phyloP scores from a whole-genome alignment of 2,329 filamentous ascomycete genomes.

The Aspergillus sp. region DNA sequence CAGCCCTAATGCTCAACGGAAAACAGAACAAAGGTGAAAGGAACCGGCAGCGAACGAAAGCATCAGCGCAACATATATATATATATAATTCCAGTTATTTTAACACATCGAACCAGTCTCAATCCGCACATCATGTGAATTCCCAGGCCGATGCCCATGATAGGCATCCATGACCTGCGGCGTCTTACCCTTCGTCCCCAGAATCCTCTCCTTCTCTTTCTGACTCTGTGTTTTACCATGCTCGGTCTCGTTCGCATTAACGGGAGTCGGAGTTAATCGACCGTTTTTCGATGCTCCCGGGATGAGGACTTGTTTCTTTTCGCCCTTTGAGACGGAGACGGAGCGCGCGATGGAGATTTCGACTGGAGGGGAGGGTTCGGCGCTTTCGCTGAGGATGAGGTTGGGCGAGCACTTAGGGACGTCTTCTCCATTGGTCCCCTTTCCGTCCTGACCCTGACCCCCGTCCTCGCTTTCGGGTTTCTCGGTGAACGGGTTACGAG shows the following conservation, averaged over 20 bases:
- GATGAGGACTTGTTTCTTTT: constrained; percentile 30
- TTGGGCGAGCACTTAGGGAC: constrained; percentile 7
- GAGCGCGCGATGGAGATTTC: constrained; percentile 34
- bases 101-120: constrained; percentile 10
- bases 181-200: constrained; percentile 19
- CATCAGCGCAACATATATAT: neutral
- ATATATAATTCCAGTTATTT: neutral
- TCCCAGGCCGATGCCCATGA: constrained; percentile 21
- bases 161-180: constrained; percentile 22
- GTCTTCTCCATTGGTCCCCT: constrained; percentile 10
- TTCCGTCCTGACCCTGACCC: too few relatives aligned
- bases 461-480: neutral
- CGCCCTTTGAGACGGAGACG: constrained; percentile 28
- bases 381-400: constrained; percentile 3
- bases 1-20: neutral
- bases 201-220: constrained; percentile 19
- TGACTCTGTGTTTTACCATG: too few relatives aligned
- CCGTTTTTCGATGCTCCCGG: constrained; percentile 22
- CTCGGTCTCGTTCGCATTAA: too few relatives aligned
- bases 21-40: neutral
- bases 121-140: constrained; percentile 26
- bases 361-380: constrained; percentile 12
- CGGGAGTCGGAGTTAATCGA: constrained; percentile 9
- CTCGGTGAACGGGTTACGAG: constrained; percentile 8
- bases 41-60: neutral